phyloP scores from a whole-genome alignment of 176 grass and related monocot species.

The Juncus inflexus region DNA sequence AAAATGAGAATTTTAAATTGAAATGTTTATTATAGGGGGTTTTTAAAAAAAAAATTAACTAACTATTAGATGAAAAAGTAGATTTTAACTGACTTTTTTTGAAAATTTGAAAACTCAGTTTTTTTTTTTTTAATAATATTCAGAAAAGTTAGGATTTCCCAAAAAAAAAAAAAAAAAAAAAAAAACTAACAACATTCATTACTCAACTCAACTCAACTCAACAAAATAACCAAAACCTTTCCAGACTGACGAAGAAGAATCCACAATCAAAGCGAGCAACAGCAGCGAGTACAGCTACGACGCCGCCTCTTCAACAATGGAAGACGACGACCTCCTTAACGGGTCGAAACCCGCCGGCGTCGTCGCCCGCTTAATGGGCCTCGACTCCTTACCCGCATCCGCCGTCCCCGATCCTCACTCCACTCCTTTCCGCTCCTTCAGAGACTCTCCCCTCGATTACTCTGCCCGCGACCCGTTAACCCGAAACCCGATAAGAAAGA shows the following conservation, averaged over 20 bases:
- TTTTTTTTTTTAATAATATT: too few species aligned
- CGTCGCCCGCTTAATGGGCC: constrained; percentile 87
- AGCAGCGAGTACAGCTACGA: constrained; percentile 59
- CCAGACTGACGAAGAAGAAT: constrained; percentile 60
- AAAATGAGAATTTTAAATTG: too few species aligned
- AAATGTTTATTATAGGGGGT: too few species aligned
- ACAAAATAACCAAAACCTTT: background rate
- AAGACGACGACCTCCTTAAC: constrained; percentile 57
- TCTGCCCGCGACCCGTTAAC: constrained; percentile 34
- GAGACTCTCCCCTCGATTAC: constrained; percentile 45
- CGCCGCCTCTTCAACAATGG: constrained; percentile 55
- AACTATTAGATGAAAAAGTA: too few species aligned
- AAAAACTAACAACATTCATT: background rate
- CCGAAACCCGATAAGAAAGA: constrained; percentile 46
- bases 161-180: background rate
- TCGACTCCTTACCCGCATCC: constrained; percentile 66
- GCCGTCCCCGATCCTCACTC: constrained; percentile 45
- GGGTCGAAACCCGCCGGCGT: constrained; percentile 64
- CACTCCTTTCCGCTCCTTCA: constrained; percentile 58
- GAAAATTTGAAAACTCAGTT: too few species aligned
- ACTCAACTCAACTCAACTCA: too few species aligned
- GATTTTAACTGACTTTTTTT: too few species aligned
- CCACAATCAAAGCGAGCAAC: constrained; percentile 37
- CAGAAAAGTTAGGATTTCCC: background rate
- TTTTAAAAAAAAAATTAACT: too few species aligned